Conservation (phyloP, 768 basidiomycete genomes). For the Kwoniella sp. region DNA sequence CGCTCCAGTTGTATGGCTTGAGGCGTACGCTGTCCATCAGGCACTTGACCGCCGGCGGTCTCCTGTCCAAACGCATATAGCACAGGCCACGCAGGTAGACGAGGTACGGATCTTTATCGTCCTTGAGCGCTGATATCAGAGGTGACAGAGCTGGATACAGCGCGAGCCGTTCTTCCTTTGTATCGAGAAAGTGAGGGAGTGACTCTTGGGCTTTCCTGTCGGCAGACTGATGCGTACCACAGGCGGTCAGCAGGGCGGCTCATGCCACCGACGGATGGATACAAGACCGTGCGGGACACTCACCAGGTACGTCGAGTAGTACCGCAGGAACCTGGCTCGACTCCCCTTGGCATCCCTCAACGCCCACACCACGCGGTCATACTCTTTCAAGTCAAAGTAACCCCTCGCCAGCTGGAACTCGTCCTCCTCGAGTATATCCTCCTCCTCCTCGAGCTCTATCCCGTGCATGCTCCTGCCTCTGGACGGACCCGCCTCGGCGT, state of each 20-base stretch:
- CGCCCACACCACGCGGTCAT: constrained; percentile 64
- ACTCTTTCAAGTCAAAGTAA: constrained; percentile 73
- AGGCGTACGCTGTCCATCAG: constrained; percentile 68
- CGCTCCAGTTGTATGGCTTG: constrained; percentile 91
- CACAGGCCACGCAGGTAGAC: constrained; percentile 64
- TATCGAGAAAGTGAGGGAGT: constrained; percentile 58
- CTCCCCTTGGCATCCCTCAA: constrained; percentile 64
- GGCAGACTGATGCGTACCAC: constrained; percentile 60
- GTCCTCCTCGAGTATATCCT: constrained; percentile 58
- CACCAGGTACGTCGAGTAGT: constrained; percentile 83
- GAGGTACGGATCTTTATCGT: constrained; percentile 45
- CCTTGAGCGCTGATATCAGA: constrained; percentile 35
- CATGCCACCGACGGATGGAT: background rate
- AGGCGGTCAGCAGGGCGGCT: constrained; percentile 6
- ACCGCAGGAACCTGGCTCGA: constrained; percentile 68
- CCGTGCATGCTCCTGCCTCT: constrained; percentile 38
- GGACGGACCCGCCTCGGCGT: constrained; percentile 28
- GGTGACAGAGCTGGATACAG: constrained; percentile 44
- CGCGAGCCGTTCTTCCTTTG: constrained; percentile 44
- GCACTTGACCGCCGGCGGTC: constrained; percentile 80
- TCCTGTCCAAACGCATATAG: constrained; percentile 68
- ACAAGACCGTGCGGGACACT: constrained; percentile 44
- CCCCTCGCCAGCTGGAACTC: constrained; percentile 65
- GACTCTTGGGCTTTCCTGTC: constrained; percentile 78
- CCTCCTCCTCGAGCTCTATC: constrained; percentile 52